Base-by-base conservation (phyloP, 768 basidiomycete genomes). In the Trametes villosa region DNA sequence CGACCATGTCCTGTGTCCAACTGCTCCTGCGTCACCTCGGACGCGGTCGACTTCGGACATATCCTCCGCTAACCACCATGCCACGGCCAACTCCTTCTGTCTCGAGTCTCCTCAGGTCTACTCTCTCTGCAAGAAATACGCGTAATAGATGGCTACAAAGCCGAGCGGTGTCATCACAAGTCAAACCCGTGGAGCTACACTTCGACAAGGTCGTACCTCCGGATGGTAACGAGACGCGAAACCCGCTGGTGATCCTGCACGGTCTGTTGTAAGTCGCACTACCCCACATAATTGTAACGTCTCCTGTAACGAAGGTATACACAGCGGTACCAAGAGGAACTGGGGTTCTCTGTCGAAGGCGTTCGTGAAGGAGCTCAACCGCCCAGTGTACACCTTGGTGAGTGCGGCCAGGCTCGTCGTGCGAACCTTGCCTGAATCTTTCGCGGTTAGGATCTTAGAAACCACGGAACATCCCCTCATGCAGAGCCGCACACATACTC, bases 281-380 rank as follows among this genome's bases (percentile, higher is more conserved):
- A 20, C 3, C 5, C 2, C 4, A 30, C 30, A 27, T 47, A 47
- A 2, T 27, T 27, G 70, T 67, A 15, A 18, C 15, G 5, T 31
- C 34, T 55, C 12, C 20, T 13, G 8, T 36, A 11, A 30, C 12
- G 5, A 9, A 40, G 22, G 33, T n/a, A 18, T 17, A 24, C 17
- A 12, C 62, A 94, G 92, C 65, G 94, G 93, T 0, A 92, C 88
- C 38, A 94, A 95, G 70, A 84, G 94, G 59, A 96, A 96, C 71
- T 97, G 93, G 92, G 77, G 83, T 6, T 91, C 91, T 0, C 78
- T 96, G 5, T 83, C 90, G 7, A 92, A 91, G 66, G 84, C 86
- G 0, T 86, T 97, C 61, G 77, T 82, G n/a, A 77, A 79, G 31
- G 83, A 86, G 51, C 77, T 92, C 1, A 72, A 79, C 3, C 78